phyloP scores from a whole-genome alignment of 495 filamentous ascomycete species.

The Penicillium tannophilum region DNA sequence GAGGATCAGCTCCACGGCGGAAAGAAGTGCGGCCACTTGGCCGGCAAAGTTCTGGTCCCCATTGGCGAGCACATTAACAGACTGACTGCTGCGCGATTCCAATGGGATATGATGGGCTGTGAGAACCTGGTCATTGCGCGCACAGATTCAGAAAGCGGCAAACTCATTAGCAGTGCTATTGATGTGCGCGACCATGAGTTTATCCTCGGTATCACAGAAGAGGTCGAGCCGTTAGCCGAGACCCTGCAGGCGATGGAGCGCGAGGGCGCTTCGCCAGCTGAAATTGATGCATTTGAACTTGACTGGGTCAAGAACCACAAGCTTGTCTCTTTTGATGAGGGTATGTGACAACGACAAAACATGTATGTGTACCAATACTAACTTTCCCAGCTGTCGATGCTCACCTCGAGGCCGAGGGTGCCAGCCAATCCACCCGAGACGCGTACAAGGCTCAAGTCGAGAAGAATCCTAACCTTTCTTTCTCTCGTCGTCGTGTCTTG shows the following conservation, averaged over 20 bases:
- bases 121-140: constrained; percentile 94
- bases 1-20: constrained; percentile 97
- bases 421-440: constrained; percentile 60
- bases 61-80: constrained; percentile 96
- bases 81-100: constrained; percentile 86
- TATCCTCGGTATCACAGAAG: constrained; percentile 81
- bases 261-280: constrained; percentile 68
- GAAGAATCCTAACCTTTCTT: constrained; percentile 67
- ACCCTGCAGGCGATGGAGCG: constrained; percentile 88
- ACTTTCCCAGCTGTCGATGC: constrained; percentile 62
- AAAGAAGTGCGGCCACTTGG: constrained; percentile 97
- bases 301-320: constrained; percentile 86
- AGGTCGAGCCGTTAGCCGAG: constrained; percentile 78
- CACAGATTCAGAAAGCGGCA: constrained; percentile 93
- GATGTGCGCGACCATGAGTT: constrained; percentile 96
- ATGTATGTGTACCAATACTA: constrained; percentile 13
- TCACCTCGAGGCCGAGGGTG: constrained; percentile 67
- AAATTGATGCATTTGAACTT: constrained; percentile 86
- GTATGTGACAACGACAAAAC: constrained; percentile 29
- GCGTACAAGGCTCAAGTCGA: constrained; percentile 64
- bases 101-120: constrained; percentile 96
- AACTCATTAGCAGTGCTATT: constrained; percentile 83
- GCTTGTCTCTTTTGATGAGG: constrained; percentile 90
- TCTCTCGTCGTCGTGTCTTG: constrained; percentile 72
- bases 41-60: constrained; percentile 94